Conservation (phyloP, 2,329 filamentous ascomycete genomes). For the Aspergillus melleus region DNA sequence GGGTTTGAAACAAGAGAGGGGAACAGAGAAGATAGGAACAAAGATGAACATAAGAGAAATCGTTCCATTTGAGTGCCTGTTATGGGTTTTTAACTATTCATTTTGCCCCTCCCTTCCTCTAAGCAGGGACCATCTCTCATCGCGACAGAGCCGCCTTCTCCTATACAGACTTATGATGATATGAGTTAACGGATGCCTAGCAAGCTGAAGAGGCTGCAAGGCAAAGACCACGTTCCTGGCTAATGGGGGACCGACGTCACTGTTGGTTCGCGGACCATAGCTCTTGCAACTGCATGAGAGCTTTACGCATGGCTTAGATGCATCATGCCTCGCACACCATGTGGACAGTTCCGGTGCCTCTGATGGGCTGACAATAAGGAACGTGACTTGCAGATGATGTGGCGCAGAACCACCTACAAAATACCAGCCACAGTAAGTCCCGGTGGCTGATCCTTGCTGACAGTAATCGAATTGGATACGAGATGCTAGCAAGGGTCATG, state of each 20-base stretch:
- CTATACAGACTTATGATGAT: background rate
- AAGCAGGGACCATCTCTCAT: background rate
- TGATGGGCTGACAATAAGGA: background rate
- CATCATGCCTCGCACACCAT: background rate
- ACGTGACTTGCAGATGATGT: constrained; percentile 3
- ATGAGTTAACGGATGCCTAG: background rate
- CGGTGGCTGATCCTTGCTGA: background rate
- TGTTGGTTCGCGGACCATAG: background rate
- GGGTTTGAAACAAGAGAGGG: background rate
- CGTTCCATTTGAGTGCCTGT: background rate
- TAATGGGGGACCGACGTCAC: background rate
- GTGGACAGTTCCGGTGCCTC: background rate
- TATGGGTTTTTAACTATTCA: background rate
- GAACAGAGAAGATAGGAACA: background rate
- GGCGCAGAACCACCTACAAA: background rate
- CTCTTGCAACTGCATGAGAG: background rate
- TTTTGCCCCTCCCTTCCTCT: background rate
- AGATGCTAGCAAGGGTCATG: background rate
- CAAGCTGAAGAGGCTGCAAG: background rate
- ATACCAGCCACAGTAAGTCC: background rate
- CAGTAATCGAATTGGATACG: background rate
- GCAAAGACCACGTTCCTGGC: background rate
- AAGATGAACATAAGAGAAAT: background rate
- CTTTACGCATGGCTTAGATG: background rate
- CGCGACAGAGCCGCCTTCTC: background rate